Evolutionary conservation across 495 filamentous ascomycete genomes (phyloP).

Genomic region (Pseudevernia furfuracea): DNA sequence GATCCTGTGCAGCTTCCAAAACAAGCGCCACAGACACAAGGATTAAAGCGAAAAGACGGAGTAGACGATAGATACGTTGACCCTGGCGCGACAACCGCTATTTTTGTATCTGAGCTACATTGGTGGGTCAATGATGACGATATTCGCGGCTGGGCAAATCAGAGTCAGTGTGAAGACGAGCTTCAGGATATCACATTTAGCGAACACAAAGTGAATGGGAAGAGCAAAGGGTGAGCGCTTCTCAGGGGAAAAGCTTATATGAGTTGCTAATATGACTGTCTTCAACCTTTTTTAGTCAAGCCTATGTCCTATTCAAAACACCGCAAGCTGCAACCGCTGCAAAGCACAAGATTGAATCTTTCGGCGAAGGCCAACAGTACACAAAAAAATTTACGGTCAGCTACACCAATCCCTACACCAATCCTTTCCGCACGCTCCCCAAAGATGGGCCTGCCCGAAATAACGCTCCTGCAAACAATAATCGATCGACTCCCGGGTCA

Average conservation of each 20-base stretch:
- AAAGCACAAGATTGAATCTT: slow-evolving; percentile 71
- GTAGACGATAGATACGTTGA: slow-evolving; percentile 71
- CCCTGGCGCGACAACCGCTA: slow-evolving; percentile 70
- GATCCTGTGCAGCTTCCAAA: slow-evolving; percentile 38
- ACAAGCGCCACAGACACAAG: slow-evolving; percentile 50
- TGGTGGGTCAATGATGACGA: slow-evolving; percentile 99
- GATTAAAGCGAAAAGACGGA: slow-evolving; percentile 67
- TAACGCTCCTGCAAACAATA: slow-evolving; percentile 46
- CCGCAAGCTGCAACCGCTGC: slow-evolving; percentile 78
- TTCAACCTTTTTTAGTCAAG: slow-evolving; percentile 54
- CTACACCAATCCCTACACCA: slow-evolving; percentile 68
- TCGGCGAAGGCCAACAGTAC: slow-evolving; percentile 45
- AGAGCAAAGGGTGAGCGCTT: slow-evolving; percentile 80
- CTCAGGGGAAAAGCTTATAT: background rate
- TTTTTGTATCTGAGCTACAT: slow-evolving; percentile 79
- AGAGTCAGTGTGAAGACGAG: slow-evolving; percentile 69
- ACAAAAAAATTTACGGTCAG: slow-evolving; percentile 62
- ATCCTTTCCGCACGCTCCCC: slow-evolving; percentile 85
- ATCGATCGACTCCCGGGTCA: slow-evolving; percentile 28
- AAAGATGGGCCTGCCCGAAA: slow-evolving; percentile 80
- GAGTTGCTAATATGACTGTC: slow-evolving; percentile 11
- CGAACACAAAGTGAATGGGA: slow-evolving; percentile 98
- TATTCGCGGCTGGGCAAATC: slow-evolving; percentile 76
- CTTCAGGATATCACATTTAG: slow-evolving; percentile 91
- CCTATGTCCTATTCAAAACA: slow-evolving; percentile 76